A percentile compares a stretch with the other conserved stretches of the same genome.
Conservation (phyloP, 2,329 filamentous ascomycete genomes). For the Dactylellina cionopaga region DNA sequence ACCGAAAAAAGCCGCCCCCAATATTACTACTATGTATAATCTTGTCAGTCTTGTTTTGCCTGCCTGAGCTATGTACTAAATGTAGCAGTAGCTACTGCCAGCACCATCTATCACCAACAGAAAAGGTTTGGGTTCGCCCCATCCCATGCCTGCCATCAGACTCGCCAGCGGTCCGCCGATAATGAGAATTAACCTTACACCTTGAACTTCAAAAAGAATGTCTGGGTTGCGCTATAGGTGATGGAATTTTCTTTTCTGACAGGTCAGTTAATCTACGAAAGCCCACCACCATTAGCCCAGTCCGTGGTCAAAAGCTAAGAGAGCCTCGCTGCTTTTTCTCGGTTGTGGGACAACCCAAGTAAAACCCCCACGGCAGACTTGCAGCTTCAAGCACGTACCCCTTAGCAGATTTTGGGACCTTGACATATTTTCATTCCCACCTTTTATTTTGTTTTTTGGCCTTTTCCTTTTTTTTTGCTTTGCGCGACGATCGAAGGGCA, state of each 20-base stretch:
- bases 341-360: constrained; percentile 52
- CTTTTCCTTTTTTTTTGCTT: not conserved
- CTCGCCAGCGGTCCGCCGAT: constrained; percentile 45
- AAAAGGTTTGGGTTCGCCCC: constrained; percentile 47
- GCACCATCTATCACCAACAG: constrained; percentile 43
- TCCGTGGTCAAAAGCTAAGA: constrained; percentile 41
- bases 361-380: constrained; percentile 52
- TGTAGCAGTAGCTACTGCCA: constrained; percentile 17
- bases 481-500: constrained; percentile 45
- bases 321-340: constrained; percentile 45
- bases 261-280: constrained; percentile 46
- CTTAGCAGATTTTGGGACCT: constrained; percentile 52
- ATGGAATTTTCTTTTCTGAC: constrained; percentile 51
- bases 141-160: constrained; percentile 45
- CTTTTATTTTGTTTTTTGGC: constrained; percentile 19
- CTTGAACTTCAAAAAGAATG: constrained; percentile 24
- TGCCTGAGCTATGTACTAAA: constrained; percentile 28
- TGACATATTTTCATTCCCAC: constrained; percentile 52
- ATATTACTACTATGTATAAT: too few species aligned
- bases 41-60: too few species aligned
- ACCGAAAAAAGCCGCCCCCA: constrained; percentile 38
- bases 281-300: constrained; percentile 14
- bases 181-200: constrained; percentile 30
- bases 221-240: constrained; percentile 33
- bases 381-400: constrained; percentile 52